Conservation (phyloP, 2,329 filamentous ascomycete genomes). For the Xylariaceae sp. region DNA sequence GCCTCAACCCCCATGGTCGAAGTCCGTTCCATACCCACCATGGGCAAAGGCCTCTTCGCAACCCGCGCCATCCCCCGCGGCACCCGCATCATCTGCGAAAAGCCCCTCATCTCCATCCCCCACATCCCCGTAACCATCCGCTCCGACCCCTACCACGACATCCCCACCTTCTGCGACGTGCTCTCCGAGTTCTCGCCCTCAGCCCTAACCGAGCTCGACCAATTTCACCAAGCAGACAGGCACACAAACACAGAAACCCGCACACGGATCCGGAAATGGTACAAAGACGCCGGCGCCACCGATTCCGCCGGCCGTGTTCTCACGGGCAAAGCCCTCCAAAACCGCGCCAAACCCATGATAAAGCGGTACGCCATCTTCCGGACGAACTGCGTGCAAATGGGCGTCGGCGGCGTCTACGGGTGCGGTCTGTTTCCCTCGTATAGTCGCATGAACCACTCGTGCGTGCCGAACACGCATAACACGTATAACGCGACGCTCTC, state of each 20-base stretch:
- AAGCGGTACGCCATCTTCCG: background rate
- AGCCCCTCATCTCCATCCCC: too few species aligned
- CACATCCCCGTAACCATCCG: too few species aligned
- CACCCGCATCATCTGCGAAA: too few species aligned
- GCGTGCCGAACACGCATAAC: background rate
- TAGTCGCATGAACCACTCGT: background rate
- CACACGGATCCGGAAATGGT: background rate
- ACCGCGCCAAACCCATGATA: background rate
- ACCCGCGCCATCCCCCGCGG: too few species aligned
- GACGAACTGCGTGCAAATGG: background rate
- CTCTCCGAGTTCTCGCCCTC: too few species aligned
- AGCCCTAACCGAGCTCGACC: background rate
- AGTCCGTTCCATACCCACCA: too few species aligned
- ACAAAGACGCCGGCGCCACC: background rate
- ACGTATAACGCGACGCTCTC: background rate
- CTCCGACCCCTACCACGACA: too few species aligned
- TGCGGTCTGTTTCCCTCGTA: background rate
- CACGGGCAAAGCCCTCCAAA: background rate
- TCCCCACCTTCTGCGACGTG: too few species aligned
- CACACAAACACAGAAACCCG: background rate
- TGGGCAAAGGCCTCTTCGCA: too few species aligned
- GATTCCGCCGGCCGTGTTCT: background rate
- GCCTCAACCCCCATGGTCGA: too few species aligned
- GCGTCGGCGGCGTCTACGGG: background rate
- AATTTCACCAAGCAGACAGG: background rate